Base-by-base conservation (phyloP, 345 rosid genomes). In the Pelargonium nanum region DNA sequence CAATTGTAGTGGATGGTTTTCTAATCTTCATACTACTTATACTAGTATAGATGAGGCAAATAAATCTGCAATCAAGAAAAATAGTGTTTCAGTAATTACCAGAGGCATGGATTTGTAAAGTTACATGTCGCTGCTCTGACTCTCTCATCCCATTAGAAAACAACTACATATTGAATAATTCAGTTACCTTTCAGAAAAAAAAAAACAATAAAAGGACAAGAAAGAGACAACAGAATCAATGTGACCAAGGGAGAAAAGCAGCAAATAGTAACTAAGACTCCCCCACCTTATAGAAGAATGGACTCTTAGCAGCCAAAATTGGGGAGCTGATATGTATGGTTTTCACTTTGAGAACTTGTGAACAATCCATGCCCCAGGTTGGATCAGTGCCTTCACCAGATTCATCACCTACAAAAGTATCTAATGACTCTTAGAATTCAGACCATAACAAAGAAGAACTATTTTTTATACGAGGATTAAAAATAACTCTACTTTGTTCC, bases 91-190 rank as follows among this genome's bases (percentile, higher is more conserved):
- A 40, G 8, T 52, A 22, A 67, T 59, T 75, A 88, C 95, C 95
- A 54, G 90, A 85, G 63, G 78, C 86, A 73, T 83, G 81, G 73
- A 91, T 85, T 17, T 67, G 60, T 60, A 91, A 73, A 48, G 90
- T 88, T 10, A 83, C 70, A 55, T 78, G 82, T 52, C 87, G 84
- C 74, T 83, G 86, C 60, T 82, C 83, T 0, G 89, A 82, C 66
- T 86, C 92, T 55, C 70, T 78, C 90, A 86, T 88, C 59, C 90
- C 95, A 70, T 86, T 88, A 26, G 87, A 88, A 70, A 88, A 82
- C 58, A 91, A 73, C 96, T 91, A 71, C 61, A 26, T 32, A 58
- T 78, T 79, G 16, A 58, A 51, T n/a, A 52, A 51, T 53, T 26
- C 15, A 13, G 26, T 0, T 26, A 24, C n/a, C 25, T 5, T n/a